Evolutionary conservation across 148 eudicot species (phyloP).

Genomic region (Cornus florida): DNA sequence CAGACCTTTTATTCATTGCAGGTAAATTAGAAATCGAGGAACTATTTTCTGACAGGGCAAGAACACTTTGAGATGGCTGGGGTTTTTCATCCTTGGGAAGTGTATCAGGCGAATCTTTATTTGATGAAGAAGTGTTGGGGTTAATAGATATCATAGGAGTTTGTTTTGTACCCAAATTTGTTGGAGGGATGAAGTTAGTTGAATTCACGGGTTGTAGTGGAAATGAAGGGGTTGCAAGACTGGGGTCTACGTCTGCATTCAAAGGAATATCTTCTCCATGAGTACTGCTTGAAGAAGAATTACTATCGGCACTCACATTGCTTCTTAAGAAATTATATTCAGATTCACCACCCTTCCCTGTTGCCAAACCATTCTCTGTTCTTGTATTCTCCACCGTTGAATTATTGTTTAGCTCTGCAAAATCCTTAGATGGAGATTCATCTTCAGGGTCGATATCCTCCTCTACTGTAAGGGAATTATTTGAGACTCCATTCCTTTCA

Average conservation of each 20-base stretch:
- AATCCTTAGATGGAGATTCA: slow-evolving; percentile 14
- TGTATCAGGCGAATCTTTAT: not conserved
- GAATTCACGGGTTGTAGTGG: slow-evolving; percentile 6
- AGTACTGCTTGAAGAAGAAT: not conserved
- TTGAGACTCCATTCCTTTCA: slow-evolving; percentile 4
- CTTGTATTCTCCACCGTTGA: not conserved
- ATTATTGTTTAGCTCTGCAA: not conserved
- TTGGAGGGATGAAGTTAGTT: slow-evolving; percentile 13
- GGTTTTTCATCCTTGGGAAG: slow-evolving; percentile 7
- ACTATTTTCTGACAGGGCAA: slow-evolving; percentile 3
- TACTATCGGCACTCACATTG: not conserved
- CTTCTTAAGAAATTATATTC: slow-evolving; percentile 5
- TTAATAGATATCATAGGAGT: slow-evolving; percentile 8
- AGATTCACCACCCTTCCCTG: not conserved
- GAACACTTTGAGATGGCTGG: slow-evolving; percentile 2
- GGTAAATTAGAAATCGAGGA: slow-evolving; percentile 8
- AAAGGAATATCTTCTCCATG: not conserved
- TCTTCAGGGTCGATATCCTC: slow-evolving; percentile 15
- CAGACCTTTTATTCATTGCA: slow-evolving; percentile 9
- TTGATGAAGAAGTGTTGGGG: slow-evolving; percentile 10
- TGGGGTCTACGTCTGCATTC: slow-evolving; percentile 8
- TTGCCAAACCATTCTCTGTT: too few species aligned
- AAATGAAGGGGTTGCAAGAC: slow-evolving; percentile 11
- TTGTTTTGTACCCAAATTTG: slow-evolving; percentile 1
- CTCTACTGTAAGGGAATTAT: slow-evolving; percentile 9